Base-by-base conservation (phyloP, 176 grass and related monocot species). In the Oryza australiensis region DNA sequence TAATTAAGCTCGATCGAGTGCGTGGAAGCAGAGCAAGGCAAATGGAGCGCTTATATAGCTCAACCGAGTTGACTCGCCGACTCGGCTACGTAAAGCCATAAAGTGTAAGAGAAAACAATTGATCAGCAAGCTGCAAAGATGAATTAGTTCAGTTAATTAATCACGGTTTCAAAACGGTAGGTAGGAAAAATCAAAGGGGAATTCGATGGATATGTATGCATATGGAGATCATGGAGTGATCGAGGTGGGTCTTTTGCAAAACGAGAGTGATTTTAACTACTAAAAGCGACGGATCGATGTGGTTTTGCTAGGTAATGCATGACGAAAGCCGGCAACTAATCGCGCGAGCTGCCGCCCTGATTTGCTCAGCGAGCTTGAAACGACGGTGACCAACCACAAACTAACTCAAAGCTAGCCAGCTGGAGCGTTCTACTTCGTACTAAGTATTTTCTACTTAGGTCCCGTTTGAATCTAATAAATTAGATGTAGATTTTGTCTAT, bases 371-470 rank as follows among this genome's bases (percentile, higher is more conserved):
- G 20, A 24, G 78, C 51, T n/a, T 30, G 43, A 67, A 64, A 75
- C 43, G 70, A 81, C 23, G 85, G 69, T 86, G 85, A 80, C 60
- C 77, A 80, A 80, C 71, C 78, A n/a, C 22, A 75, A 72, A 64
- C 66, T 51, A 79, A 79, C 68, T 55, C 41, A 4, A n/a, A 83
- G 62, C 81, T 67, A 64, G 10, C 63, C 32, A 60, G 48, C 14
- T 60, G 29, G 7, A 9, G 33, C 20, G 24, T 9, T 82, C 18
- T 55, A 55, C 51, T 55, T n/a, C 9, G 48, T 51, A 6, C 11
- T n/a, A n/a, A n/a, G n/a, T n/a, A n/a, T n/a, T n/a, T n/a, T n/a
- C n/a, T n/a, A n/a, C n/a, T n/a, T n/a, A n/a, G n/a, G n/a, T n/a
- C n/a, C n/a, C n/a, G n/a, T n/a, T n/a, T n/a, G n/a, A n/a, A n/a